Percentiles rank a stretch among this genome's conserved stretches.
Evolutionary conservation across 805 yeast species (phyloP).

Genomic region (Pichia deserticola): DNA sequence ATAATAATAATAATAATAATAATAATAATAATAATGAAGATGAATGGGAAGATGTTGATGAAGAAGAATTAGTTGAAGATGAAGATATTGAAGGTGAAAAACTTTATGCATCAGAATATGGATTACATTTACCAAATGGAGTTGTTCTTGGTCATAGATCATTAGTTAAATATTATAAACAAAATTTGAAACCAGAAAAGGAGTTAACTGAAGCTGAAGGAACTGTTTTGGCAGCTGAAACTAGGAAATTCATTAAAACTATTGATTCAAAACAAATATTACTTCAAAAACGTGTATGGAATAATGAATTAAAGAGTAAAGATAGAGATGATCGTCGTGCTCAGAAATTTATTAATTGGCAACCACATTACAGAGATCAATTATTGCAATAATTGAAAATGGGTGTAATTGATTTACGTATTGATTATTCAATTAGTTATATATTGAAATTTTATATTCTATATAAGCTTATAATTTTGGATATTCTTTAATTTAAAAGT

Average conservation of each 20-base stretch:
- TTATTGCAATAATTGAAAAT: slow-evolving; percentile 34
- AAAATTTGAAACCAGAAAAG: slow-evolving; percentile 44
- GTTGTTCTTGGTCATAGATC: slow-evolving; percentile 76
- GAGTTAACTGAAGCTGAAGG: slow-evolving; percentile 56
- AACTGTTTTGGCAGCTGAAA: slow-evolving; percentile 72
- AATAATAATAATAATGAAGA: slow-evolving; percentile 27
- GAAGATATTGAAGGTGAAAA: slow-evolving; percentile 27
- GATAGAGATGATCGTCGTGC: slow-evolving; percentile 50
- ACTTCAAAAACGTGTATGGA: slow-evolving; percentile 52
- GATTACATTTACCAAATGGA: slow-evolving; percentile 72
- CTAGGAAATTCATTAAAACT: slow-evolving; percentile 42
- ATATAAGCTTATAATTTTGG: too few relatives aligned
- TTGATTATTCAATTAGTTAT: too few relatives aligned
- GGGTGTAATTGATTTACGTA: too few relatives aligned
- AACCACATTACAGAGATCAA: slow-evolving; percentile 78
- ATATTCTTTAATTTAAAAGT: too few relatives aligned
- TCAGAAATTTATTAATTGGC: slow-evolving; percentile 68
- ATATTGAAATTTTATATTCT: too few relatives aligned
- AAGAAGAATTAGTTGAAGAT: slow-evolving; percentile 30
- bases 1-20: slow-evolving; percentile 28
- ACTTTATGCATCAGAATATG: slow-evolving; percentile 40
- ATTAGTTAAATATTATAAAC: slow-evolving; percentile 63
- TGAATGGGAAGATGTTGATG: slow-evolving; percentile 29
- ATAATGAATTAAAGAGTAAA: slow-evolving; percentile 40
- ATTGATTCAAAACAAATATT: slow-evolving; percentile 35